Evolutionary conservation across 768 basidiomycete species (phyloP).

Genomic region (Phaffia tasmanica): DNA sequence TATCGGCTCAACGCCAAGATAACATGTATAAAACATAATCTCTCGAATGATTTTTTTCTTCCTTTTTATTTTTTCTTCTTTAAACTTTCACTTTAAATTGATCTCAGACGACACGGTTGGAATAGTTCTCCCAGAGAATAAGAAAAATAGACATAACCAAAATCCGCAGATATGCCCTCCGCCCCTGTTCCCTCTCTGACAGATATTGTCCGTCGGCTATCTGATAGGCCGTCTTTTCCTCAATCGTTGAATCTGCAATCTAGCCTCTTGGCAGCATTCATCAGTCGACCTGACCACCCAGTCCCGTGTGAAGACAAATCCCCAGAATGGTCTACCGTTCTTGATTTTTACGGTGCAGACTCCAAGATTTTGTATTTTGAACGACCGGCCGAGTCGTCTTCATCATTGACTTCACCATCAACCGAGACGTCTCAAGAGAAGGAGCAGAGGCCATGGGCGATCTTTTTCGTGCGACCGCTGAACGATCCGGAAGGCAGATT

Average conservation of each 20-base stretch:
- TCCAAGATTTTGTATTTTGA: background rate
- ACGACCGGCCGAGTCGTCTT: too few species aligned
- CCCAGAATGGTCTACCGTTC: constrained; percentile 6
- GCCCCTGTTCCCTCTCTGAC: background rate
- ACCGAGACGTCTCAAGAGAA: background rate
- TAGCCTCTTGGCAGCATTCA: constrained; percentile 15
- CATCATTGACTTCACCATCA: background rate
- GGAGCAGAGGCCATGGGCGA: background rate
- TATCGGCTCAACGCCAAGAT: too few species aligned
- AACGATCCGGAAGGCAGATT: background rate
- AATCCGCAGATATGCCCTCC: constrained; percentile 1
- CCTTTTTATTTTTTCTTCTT: too few species aligned
- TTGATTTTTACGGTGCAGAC: constrained; percentile 2
- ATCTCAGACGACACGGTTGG: too few species aligned
- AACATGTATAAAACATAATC: too few species aligned
- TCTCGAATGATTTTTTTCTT: too few species aligned
- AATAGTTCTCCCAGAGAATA: too few species aligned
- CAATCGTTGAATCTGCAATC: constrained; percentile 14
- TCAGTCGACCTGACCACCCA: background rate
- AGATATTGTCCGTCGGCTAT: background rate
- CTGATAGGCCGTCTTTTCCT: constrained; percentile 8
- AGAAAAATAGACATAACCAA: too few species aligned
- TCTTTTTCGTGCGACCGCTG: constrained; percentile 2
- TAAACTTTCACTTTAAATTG: too few species aligned
- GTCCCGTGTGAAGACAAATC: background rate